Evolutionary conservation across 805 yeast genomes (phyloP), one percentile per base, ranked within the genome.

Genomic region (Hanseniaspora mollemarum): DNA sequence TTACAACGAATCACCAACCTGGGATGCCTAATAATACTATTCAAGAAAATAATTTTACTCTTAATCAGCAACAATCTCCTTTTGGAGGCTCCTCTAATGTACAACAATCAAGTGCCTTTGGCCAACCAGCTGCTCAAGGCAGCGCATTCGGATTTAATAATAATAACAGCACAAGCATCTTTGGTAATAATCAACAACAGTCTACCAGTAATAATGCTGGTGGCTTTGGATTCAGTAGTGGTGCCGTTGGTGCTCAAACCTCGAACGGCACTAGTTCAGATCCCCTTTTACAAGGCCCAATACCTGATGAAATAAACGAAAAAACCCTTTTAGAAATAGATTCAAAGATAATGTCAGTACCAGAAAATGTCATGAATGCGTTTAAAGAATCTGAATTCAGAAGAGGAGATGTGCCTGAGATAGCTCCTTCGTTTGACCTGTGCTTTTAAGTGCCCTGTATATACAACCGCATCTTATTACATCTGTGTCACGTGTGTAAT

Each of bases 81-180:
- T 43, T 43, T 33, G 48, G 48, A 9, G 33, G 25, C 6, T 22
- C 9, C 32, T n/a, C 29, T 2, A 10, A 13, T 21, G 21, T 29
- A 2, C 46, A 43, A 43, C 55, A 60, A 9, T 3, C 28, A 8
- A 43, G 22, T 43, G 22, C 38, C 7, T 43, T 43, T n/a, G 38
- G 28, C 7, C 56, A 55, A 33, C 36, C 21, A 35, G 15, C 31
- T 21, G 37, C 44, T 50, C 32, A 25, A 26, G 22, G n/a, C n/a
- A n/a, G n/a, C n/a, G 13, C 48, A 2, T 52, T 46, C 45, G 46
- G 38, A 22, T n/a, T 9, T 12, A 49, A 44, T 16, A 51, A 46
- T 18, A 52, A 33, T 41, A 53, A 13, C n/a, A 35, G 9, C 19
- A 35, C 16, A 8, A 35, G n/a, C n/a, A n/a, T n/a, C n/a, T n/a